Percentiles rank a stretch among this genome's conserved stretches.
phyloP scores from a whole-genome alignment of 1,284 basidiomycete genomes.

The Pascua guehoae region DNA sequence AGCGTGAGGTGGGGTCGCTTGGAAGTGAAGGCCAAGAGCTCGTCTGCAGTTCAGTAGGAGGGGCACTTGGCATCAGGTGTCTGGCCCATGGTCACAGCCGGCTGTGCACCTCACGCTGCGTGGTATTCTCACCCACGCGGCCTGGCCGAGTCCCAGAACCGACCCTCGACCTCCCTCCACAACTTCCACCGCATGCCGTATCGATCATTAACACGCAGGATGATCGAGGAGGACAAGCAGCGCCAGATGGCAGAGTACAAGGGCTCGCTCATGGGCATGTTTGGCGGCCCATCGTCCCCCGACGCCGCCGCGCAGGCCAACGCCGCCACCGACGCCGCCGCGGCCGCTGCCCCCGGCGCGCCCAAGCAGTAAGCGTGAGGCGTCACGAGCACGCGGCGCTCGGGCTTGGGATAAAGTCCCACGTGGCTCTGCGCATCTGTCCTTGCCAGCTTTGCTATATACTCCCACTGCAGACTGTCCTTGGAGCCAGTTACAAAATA shows the following conservation, averaged over 20 bases:
- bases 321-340: neutral
- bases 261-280: slow-evolving; percentile 52
- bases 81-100: neutral
- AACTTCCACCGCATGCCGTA: too few species aligned
- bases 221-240: slow-evolving; percentile 67
- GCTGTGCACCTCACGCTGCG: neutral
- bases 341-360: slow-evolving; percentile 21
- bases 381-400: too few species aligned
- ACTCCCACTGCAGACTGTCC: too few species aligned
- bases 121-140: neutral
- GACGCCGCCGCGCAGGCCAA: slow-evolving; percentile 7
- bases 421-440: too few species aligned
- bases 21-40: too few species aligned
- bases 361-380: neutral
- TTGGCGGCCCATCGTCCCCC: slow-evolving; percentile 29
- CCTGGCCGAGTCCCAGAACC: neutral
- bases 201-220: slow-evolving; percentile 36
- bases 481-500: too few species aligned
- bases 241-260: slow-evolving; percentile 62
- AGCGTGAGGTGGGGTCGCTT: too few species aligned
- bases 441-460: too few species aligned
- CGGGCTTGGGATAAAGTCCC: too few species aligned
- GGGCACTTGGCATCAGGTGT: neutral
- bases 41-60: neutral
- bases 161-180: neutral